Evolutionary conservation across 768 basidiomycete genomes (phyloP), one percentile per base, ranked within the genome.

Genomic region (Hypholoma sublateritium): DNA sequence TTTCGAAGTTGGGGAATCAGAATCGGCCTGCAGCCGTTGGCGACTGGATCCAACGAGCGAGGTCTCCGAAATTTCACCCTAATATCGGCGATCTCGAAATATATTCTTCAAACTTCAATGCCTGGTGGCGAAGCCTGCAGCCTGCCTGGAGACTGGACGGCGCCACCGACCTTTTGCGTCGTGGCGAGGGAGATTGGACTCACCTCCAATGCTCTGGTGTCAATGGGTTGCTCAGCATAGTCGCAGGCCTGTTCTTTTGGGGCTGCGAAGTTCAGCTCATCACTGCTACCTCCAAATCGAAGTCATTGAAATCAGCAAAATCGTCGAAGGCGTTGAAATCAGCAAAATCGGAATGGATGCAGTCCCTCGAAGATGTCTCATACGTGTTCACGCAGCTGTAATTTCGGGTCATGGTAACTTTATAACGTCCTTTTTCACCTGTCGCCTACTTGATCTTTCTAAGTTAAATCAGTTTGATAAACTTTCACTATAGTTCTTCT

Each of bases 221-320:
- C 14, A 61, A 61, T 17, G 59, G 59, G 5, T 28, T 61, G 3
- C 21, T 45, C 5, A 61, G 52, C 42, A 35, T 57, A 1, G n/a
- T 61, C n/a, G 52, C 52, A 0, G 59, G 25, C 2, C 53, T 61
- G 2, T 55, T 61, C n/a, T 61, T 43, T 43, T 61, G 59, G 59
- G 59, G 59, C 12, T 55, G 16, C 28, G 39, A 4, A 32, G 28
- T 32, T 2, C 28, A 32, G 28, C 5, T 5, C 28, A 6, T 3
- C 5, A 32, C 28, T 32, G 28, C 28, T 6, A 9, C 28, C 28
- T 32, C 28, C 3, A 42, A 3, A 42, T 42, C 28, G 1, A 42
- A 3, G 14, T 42, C 39, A 4, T 16, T 13, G 16, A 16, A 19
- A 13, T 16, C 16, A 42, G 8, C 3, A 5, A 42, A 42, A 42